Base-by-base conservation (phyloP, 2,329 filamentous ascomycete genomes). In the Verticillium nubilum region DNA sequence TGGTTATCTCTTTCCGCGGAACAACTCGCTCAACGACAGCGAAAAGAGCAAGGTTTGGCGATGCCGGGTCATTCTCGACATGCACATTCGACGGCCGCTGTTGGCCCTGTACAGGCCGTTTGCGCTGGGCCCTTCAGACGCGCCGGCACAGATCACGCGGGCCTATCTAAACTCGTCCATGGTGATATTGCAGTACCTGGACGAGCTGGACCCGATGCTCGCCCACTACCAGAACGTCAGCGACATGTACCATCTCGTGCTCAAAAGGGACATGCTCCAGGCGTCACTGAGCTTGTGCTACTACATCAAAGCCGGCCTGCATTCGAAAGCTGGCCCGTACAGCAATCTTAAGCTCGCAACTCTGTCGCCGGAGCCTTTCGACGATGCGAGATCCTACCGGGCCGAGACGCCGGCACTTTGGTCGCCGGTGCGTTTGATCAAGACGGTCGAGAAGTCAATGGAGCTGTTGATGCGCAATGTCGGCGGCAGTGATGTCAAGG, bases 211-310 rank as follows among this genome's bases (percentile, higher is more conserved):
- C 60, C 77, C 80, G 0, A 67, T 71, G 26, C 71, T 76, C 5
- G 72, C 77, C 2, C 76, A 78, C 54, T 84, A 79, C 57, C 70
- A 74, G 47, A 76, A 79, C 50, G 73, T 82, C 26, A 75, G 75
- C 63, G 78, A 81, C 60, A 80, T 84, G 74, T 81, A 83, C 58
- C 75, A 82, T 60, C 74, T 82, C 55, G 72, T 83, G 12, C 67
- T 85, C 35, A 82, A 80, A 64, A 76, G 78, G 61, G 82, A 85
- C 62, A 79, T 85, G 26, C 72, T 83, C 23, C 81, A 84, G 67
- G 80, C 82, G 0, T 79, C 80, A 2, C 75, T 85, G 52, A 82
- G 81, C 60, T 72, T 85, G 13, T 85, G 82, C 65, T 83, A 80
- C 63, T 85, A 81, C 59, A 81, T 85, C 66, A 74, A 73, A 59